A percentile compares a stretch with the other conserved stretches of the same genome.
Evolutionary conservation across 2,329 filamentous ascomycete species (phyloP).

Genomic region (Epichloe sylvatica): DNA sequence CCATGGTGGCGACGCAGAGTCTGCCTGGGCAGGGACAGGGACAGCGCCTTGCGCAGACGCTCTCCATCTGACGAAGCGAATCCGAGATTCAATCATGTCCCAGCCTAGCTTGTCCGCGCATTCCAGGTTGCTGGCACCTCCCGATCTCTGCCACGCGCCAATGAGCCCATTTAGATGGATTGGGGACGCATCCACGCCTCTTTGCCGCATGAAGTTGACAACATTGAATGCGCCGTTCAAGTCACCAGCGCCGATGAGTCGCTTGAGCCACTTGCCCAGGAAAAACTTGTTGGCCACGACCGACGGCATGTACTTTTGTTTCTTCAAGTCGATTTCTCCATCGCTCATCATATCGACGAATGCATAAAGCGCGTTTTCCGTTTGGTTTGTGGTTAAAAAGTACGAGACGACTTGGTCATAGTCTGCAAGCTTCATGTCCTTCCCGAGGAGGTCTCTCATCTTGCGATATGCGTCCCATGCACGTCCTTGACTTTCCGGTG

Average conservation of each 20-base stretch:
- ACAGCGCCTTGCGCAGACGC: slow-evolving; percentile 8
- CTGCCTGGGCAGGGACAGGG: background rate
- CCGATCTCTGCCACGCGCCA: slow-evolving; percentile 59
- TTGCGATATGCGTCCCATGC: slow-evolving; percentile 56
- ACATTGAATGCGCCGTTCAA: slow-evolving; percentile 59
- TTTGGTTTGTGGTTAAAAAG: slow-evolving; percentile 52
- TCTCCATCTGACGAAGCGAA: slow-evolving; percentile 45
- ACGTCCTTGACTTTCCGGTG: slow-evolving; percentile 30
- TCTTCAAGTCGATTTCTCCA: slow-evolving; percentile 35
- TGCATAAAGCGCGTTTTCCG: slow-evolving; percentile 55
- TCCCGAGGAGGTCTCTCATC: slow-evolving; percentile 46
- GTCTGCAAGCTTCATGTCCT: slow-evolving; percentile 53
- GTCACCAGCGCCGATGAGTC: slow-evolving; percentile 59
- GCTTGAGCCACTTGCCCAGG: slow-evolving; percentile 78
- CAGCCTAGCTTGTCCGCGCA: slow-evolving; percentile 57
- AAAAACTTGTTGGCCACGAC: slow-evolving; percentile 61
- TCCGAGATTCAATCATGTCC: slow-evolving; percentile 59
- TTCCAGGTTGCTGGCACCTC: slow-evolving; percentile 36
- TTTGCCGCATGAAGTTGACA: slow-evolving; percentile 59
- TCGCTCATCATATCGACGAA: slow-evolving; percentile 85
- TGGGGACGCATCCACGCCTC: slow-evolving; percentile 52
- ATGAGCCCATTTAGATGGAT: slow-evolving; percentile 74
- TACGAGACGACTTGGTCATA: slow-evolving; percentile 62
- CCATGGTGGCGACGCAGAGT: slow-evolving; percentile 12
- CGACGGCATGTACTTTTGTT: slow-evolving; percentile 30